Conservation (phyloP, 139 green algal species). For the Pseudopediastrum boryanum region DNA sequence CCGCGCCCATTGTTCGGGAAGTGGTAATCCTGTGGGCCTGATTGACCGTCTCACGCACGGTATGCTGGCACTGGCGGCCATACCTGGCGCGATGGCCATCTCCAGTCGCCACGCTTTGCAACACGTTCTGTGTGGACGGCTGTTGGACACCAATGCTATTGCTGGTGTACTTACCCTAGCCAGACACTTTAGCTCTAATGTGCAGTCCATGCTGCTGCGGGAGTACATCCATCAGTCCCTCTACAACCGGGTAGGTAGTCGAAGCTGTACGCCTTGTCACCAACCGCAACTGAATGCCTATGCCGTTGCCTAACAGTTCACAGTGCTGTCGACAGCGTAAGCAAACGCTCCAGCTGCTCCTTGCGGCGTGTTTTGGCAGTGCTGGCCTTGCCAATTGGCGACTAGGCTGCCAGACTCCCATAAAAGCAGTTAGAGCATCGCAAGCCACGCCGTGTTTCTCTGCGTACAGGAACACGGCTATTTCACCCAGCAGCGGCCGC, state of each 20-base stretch:
- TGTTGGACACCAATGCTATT: too few relatives aligned
- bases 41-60: too few relatives aligned
- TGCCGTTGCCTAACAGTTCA: background rate
- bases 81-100: too few relatives aligned
- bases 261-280: background rate
- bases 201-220: constrained; percentile 54
- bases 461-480: constrained; percentile 51
- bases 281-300: background rate
- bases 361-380: constrained; percentile 13
- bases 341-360: constrained; percentile 32
- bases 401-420: background rate
- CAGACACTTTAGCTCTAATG: too few relatives aligned
- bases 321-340: background rate
- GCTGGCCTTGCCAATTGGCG: too few relatives aligned
- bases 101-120: too few relatives aligned
- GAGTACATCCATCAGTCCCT: constrained; percentile 80
- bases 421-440: constrained; percentile 2
- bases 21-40: too few relatives aligned
- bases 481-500: constrained; percentile 50
- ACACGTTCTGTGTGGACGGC: too few relatives aligned
- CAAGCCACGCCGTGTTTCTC: constrained; percentile 37
- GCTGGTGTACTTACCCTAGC: too few relatives aligned
- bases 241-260: constrained; percentile 62
- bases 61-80: too few relatives aligned
- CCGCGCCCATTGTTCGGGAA: too few relatives aligned